These are phyloP conservation scores for Papiliotrema flavescens DNA, from an alignment of 1,284 basidiomycete species.

Conservation along the genomic window DNA sequence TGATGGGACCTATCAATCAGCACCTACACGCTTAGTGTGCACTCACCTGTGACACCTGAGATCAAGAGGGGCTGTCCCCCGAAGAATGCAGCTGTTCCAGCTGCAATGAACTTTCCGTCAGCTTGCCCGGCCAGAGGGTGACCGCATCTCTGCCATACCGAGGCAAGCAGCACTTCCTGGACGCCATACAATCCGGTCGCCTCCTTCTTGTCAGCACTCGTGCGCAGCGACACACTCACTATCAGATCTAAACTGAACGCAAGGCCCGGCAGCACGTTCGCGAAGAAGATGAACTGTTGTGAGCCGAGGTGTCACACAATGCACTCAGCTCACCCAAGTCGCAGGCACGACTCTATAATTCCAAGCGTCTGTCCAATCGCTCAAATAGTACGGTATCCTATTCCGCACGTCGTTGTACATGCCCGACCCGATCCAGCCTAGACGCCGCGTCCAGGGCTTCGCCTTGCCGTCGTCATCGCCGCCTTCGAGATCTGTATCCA, in stretches of 20 bases:
- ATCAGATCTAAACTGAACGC: constrained; percentile 92
- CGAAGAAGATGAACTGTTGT: constrained; percentile 45
- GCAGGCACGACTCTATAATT: constrained; percentile 63
- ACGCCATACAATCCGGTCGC: constrained; percentile 87
- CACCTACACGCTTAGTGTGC: background rate
- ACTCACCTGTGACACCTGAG: constrained; percentile 81
- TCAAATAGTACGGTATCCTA: constrained; percentile 73
- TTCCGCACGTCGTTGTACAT: constrained; percentile 73
- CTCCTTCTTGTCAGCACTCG: constrained; percentile 45
- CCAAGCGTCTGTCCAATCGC: constrained; percentile 85
- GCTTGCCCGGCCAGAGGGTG: no score
- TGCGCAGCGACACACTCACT: constrained; percentile 39
- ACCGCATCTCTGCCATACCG: constrained; percentile 22
- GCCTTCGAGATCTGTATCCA: background rate
- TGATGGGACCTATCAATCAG: constrained; percentile 65
- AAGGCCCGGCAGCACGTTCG: constrained; percentile 71
- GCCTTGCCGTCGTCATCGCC: background rate
- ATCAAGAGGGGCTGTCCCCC: constrained; percentile 90
- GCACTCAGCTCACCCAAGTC: constrained; percentile 51
- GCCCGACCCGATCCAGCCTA: constrained; percentile 51
- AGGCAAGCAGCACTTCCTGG: constrained; percentile 65
- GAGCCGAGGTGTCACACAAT: background rate
- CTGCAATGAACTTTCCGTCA: constrained; percentile 69
- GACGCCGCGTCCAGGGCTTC: no score
- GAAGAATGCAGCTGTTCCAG: constrained; percentile 84